phyloP scores from a whole-genome alignment of 192 early-diverging fungal genomes.

The Backusella sp. region DNA sequence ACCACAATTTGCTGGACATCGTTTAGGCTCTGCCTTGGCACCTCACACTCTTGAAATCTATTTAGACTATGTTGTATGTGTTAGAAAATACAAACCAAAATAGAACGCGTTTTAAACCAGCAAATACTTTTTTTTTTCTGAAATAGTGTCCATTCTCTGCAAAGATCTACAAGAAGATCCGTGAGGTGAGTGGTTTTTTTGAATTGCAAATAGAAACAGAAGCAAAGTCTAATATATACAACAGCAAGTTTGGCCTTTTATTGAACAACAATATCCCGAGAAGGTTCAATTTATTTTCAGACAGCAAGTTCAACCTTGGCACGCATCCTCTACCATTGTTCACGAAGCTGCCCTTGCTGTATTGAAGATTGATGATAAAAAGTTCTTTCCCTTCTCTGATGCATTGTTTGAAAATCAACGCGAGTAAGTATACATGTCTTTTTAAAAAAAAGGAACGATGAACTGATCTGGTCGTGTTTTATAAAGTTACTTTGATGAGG shows the following conservation, averaged over 20 bases:
- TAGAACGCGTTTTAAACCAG: background rate
- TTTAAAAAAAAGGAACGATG: background rate
- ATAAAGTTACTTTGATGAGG: constrained; percentile 61
- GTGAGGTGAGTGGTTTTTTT: constrained; percentile 19
- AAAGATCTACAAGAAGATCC: constrained; percentile 52
- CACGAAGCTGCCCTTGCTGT: constrained; percentile 79
- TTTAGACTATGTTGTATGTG: constrained; percentile 53
- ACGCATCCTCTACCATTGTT: constrained; percentile 68
- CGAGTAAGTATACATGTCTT: constrained; percentile 34
- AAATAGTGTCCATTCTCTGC: constrained; percentile 65
- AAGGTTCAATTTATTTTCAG: constrained; percentile 67
- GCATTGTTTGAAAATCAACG: constrained; percentile 59
- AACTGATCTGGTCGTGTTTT: background rate
- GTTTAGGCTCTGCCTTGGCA: constrained; percentile 41
- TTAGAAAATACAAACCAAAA: background rate
- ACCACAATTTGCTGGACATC: constrained; percentile 39
- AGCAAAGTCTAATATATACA: background rate
- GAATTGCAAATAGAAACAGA: background rate
- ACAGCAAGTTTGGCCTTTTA: constrained; percentile 55
- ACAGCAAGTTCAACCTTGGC: constrained; percentile 88
- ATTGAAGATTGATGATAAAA: constrained; percentile 50
- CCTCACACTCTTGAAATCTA: constrained; percentile 49
- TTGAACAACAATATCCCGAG: constrained; percentile 38
- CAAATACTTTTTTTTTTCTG: background rate
- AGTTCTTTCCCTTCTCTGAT: constrained; percentile 54